Evolutionary conservation across 1,284 basidiomycete genomes (phyloP).

Genomic region (Leccinum pachyderme): DNA sequence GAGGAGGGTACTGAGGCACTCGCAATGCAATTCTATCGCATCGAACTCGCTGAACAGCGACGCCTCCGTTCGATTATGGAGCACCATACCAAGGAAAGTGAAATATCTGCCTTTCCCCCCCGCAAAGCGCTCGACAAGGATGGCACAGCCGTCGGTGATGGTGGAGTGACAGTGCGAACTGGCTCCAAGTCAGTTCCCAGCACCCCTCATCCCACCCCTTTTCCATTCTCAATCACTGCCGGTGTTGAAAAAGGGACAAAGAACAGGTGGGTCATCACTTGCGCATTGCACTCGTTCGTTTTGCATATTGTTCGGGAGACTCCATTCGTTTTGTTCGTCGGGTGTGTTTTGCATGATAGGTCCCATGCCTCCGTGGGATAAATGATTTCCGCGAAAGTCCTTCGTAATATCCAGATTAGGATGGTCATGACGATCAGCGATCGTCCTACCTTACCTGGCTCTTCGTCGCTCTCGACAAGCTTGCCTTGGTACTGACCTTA

Average conservation of each 20-base stretch:
- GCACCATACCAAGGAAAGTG: conserved; percentile 69
- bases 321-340: neutral
- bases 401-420: neutral
- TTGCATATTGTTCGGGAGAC: neutral
- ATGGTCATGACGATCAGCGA: conserved; percentile 4
- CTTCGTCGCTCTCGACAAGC: neutral
- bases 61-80: conserved; percentile 91
- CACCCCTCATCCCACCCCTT: conserved; percentile 31
- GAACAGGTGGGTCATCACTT: conserved; percentile 70
- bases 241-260: conserved; percentile 94
- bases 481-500: neutral
- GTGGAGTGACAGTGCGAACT: conserved; percentile 8
- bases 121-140: conserved; percentile 8
- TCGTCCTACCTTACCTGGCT: conserved; percentile 5
- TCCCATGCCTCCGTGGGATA: neutral
- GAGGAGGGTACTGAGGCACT: conserved; percentile 77
- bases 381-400: neutral
- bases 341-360: neutral
- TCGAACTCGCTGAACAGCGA: conserved; percentile 88
- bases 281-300: conserved; percentile 20
- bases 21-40: conserved; percentile 87
- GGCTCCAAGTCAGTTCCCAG: conserved; percentile 24
- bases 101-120: conserved; percentile 7
- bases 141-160: neutral
- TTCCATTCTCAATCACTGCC: conserved; percentile 94